Evolutionary conservation across 352 stramenopile species (phyloP).

Genomic region (Plasmopara muralis): DNA sequence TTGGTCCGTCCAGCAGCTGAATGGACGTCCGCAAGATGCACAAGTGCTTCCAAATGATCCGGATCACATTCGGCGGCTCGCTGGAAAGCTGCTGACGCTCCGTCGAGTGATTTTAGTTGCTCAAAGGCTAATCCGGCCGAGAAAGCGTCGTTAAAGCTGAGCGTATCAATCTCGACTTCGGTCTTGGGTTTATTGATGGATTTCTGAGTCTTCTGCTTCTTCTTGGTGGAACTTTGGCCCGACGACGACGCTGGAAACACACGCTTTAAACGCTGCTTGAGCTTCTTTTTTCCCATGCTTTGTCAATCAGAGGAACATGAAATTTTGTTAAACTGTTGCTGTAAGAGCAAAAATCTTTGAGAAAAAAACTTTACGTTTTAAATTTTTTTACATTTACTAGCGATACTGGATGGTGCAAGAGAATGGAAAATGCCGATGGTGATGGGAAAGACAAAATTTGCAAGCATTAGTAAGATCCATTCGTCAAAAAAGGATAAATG

Average conservation of each 20-base stretch:
- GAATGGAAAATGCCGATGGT: too few relatives aligned
- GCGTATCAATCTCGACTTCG: slow-evolving; percentile 36
- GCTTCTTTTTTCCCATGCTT: slow-evolving; percentile 40
- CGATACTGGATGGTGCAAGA: too few relatives aligned
- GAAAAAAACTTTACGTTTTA: too few relatives aligned
- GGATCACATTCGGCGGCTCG: slow-evolving; percentile 34
- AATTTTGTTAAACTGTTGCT: too few relatives aligned
- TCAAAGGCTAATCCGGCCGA: slow-evolving; percentile 58
- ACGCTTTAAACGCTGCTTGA: slow-evolving; percentile 32
- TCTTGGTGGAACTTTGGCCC: slow-evolving; percentile 2
- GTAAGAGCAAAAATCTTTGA: too few relatives aligned
- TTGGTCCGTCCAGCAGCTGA: slow-evolving; percentile 24
- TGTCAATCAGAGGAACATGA: neutral
- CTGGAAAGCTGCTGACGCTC: slow-evolving; percentile 36
- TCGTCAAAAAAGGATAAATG: too few relatives aligned
- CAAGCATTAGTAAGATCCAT: too few relatives aligned
- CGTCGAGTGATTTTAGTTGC: slow-evolving; percentile 47
- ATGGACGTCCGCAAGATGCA: slow-evolving; percentile 43
- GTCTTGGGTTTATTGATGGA: slow-evolving; percentile 22
- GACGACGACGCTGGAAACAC: slow-evolving; percentile 5
- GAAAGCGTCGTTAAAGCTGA: slow-evolving; percentile 54
- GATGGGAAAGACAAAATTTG: too few relatives aligned
- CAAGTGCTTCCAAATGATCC: slow-evolving; percentile 39
- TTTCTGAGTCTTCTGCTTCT: slow-evolving; percentile 28
- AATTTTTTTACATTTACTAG: too few relatives aligned